Percentiles rank a stretch among this genome's conserved stretches.
These are phyloP conservation scores for Neophaeococcomyces mojaviensis DNA, from an alignment of 2,329 filamentous ascomycete species.

Conservation along the genomic window DNA sequence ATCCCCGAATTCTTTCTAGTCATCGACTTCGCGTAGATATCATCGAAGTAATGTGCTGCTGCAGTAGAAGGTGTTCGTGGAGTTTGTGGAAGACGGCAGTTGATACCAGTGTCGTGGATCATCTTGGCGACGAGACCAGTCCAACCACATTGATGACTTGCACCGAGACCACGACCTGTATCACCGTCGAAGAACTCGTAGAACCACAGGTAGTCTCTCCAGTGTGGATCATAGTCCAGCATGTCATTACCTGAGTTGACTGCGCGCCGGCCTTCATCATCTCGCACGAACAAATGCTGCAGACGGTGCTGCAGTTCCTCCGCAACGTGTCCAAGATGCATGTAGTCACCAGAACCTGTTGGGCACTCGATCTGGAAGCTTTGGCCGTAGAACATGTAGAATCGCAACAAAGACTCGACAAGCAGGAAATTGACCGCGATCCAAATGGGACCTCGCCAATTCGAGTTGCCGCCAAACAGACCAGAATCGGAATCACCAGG, in stretches of 20 bases:
- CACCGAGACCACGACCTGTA: conserved; percentile 77
- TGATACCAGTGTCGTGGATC: conserved; percentile 93
- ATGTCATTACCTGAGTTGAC: conserved; percentile 79
- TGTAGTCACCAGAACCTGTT: conserved; percentile 83
- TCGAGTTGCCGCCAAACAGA: conserved; percentile 93
- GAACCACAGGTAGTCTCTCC: conserved; percentile 93
- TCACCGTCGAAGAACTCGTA: conserved; percentile 97
- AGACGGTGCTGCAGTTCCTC: conserved; percentile 92
- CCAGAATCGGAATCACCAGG: conserved; percentile 94
- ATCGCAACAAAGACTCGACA: conserved; percentile 87
- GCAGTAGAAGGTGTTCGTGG: conserved; percentile 77
- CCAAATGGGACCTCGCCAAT: conserved; percentile 96
- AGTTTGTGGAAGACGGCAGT: conserved; percentile 84
- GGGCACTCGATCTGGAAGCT: conserved; percentile 87
- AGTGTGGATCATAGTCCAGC: conserved; percentile 84
- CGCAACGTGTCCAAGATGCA: conserved; percentile 91
- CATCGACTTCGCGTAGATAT: conserved; percentile 56
- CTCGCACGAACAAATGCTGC: conserved; percentile 80
- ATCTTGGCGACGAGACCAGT: conserved; percentile 91
- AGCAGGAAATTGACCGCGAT: conserved; percentile 91
- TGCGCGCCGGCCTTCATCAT: conserved; percentile 77
- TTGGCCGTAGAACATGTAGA: conserved; percentile 92
- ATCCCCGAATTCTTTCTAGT: conserved; percentile 21
- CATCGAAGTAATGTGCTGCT: conserved; percentile 92
- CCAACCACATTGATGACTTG: conserved; percentile 94